phyloP scores from a whole-genome alignment of 768 basidiomycete genomes.

The Lentinula raphanica region DNA sequence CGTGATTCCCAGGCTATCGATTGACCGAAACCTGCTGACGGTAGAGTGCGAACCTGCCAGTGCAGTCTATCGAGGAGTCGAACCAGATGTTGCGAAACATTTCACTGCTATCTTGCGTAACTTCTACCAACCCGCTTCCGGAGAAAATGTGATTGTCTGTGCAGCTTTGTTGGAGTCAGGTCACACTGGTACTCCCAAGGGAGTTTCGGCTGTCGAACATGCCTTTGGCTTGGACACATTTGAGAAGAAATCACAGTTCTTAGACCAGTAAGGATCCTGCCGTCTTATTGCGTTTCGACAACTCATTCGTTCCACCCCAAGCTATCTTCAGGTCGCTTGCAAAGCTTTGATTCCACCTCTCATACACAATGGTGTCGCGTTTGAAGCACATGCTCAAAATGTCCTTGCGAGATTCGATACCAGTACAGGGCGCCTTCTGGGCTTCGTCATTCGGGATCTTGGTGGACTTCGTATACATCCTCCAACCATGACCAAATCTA shows the following conservation, averaged over 20 bases:
- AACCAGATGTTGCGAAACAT: constrained; percentile 47
- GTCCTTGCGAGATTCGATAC: constrained; percentile 43
- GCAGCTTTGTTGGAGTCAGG: constrained; percentile 51
- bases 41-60: constrained; percentile 48
- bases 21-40: constrained; percentile 35
- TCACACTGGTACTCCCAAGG: constrained; percentile 34
- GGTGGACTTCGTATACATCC: constrained; percentile 55
- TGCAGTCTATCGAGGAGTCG: constrained; percentile 35
- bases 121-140: constrained; percentile 31
- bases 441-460: constrained; percentile 53
- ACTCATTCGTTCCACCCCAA: constrained; percentile 13
- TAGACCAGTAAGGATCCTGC: constrained; percentile 35
- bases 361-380: constrained; percentile 50
- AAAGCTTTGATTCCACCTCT: constrained; percentile 48
- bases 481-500: constrained; percentile 40
- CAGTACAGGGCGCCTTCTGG: constrained; percentile 35
- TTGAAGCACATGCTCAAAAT: constrained; percentile 61
- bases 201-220: constrained; percentile 43
- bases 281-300: neutral
- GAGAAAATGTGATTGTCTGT: constrained; percentile 42
- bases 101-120: constrained; percentile 46
- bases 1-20: constrained; percentile 42
- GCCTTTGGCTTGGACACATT: constrained; percentile 41
- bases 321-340: constrained; percentile 48
- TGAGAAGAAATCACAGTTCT: constrained; percentile 39